These are phyloP conservation scores for Yamadazyma olivae DNA, from an alignment of 805 yeast species.

Conservation along the genomic window DNA sequence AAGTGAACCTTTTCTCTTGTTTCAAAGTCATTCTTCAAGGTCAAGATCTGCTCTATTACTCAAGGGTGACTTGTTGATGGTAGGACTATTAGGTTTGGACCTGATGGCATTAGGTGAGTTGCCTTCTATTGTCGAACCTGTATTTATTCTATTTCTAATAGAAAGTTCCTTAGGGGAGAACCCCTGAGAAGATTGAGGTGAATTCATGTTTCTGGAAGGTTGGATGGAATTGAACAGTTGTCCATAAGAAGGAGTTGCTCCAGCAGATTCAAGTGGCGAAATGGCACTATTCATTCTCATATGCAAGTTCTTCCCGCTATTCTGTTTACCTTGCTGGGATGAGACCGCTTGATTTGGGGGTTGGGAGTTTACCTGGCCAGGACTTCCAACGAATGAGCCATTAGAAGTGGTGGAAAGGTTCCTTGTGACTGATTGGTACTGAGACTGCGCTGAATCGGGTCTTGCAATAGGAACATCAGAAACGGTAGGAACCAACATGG, in stretches of 20 bases:
- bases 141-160: conserved; percentile 1
- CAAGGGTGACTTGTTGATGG: conserved; percentile 16
- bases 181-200: conserved; percentile 8
- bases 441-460: conserved; percentile 13
- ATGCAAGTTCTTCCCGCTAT: background rate
- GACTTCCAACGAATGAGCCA: conserved; percentile 6
- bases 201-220: background rate
- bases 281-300: conserved; percentile 1
- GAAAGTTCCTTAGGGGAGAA: conserved; percentile 4
- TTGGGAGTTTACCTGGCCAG: background rate
- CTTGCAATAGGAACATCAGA: conserved; percentile 16
- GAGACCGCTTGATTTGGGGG: background rate
- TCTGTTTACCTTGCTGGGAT: background rate
- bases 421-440: conserved; percentile 7
- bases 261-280: conserved; percentile 1
- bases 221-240: background rate
- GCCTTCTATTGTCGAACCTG: background rate
- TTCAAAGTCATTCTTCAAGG: too few species aligned
- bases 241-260: background rate
- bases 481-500: conserved; percentile 34
- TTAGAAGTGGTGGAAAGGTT: conserved; percentile 4
- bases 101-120: conserved; percentile 4
- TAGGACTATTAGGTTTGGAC: conserved; percentile 18
- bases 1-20: too few species aligned
- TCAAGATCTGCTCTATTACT: conserved; percentile 9